Base-by-base conservation (phyloP, 768 basidiomycete species). In the Jaapia argillacea region DNA sequence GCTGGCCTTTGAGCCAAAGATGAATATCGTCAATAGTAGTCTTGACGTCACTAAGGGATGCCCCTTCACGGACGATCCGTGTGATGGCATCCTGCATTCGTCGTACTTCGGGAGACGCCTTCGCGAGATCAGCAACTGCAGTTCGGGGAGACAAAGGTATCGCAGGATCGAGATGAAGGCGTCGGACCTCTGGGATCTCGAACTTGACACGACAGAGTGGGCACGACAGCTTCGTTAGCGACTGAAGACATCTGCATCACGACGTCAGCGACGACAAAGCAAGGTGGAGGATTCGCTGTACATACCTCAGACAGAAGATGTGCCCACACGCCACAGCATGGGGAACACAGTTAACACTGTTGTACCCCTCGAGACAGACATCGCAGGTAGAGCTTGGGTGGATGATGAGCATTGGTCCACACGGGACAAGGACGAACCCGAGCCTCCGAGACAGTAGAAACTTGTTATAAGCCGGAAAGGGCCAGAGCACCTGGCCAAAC, bases 291-390 rank as follows among this genome's bases (percentile, higher is more conserved):
- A 5, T n/a, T 10, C 12, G 23, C 45, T 25, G 27, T 4, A 25
- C 37, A 39, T 36, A 57, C 56, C 56, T 54, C 27, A 51, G 46
- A 52, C 80, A 86, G 61, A 84, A 84, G 44, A 78, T 73, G 56
- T 86, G 83, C 14, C 85, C 85, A 48, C 85, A 87, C 39, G 68
- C 47, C 52, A 85, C 81, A 40, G 75, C 71, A 54, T 79, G 75
- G 41, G 83, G 82, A 5, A 71, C 67, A 55, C 74, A 78, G 37
- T 50, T 51, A 40, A 72, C 73, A 42, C 58, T 58, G 40, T 67
- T 67, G 56, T 80, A 85, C 24, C 63, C 59, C 51, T 86, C 83
- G 51, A 80, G 69, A 63, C 85, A 87, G 54, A 86, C 72, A 63
- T 86, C 84, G 70, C 84, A 87, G 40, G 68, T 66, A 53, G 84